Percentiles rank a stretch among this genome's conserved stretches.
Conservation (phyloP, 202 grass and related monocot species). For the Tripidium arundinaceum region DNA sequence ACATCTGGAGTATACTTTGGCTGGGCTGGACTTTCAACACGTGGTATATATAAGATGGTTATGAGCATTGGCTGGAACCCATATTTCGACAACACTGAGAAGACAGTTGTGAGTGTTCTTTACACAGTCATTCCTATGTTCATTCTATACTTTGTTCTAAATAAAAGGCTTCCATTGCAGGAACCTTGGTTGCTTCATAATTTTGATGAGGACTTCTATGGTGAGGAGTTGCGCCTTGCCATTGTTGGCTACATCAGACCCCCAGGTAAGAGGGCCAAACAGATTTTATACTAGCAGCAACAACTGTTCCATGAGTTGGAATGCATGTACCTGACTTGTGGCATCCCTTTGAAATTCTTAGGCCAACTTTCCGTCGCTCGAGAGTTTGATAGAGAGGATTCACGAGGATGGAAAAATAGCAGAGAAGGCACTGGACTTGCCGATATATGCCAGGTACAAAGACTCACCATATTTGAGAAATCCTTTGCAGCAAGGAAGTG, state of each 20-base stretch:
- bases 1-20: slow-evolving; percentile 95
- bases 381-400: slow-evolving; percentile 90
- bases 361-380: slow-evolving; percentile 85
- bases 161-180: slow-evolving; percentile 39
- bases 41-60: slow-evolving; percentile 89
- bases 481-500: slow-evolving; percentile 24
- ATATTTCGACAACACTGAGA: slow-evolving; percentile 89
- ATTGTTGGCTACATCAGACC: slow-evolving; percentile 92
- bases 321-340: slow-evolving; percentile 13
- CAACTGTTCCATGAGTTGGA: neutral
- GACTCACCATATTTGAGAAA: slow-evolving; percentile 57
- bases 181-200: slow-evolving; percentile 97
- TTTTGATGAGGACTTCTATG: slow-evolving; percentile 81
- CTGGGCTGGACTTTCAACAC: slow-evolving; percentile 67
- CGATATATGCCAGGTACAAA: slow-evolving; percentile 56
- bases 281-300: neutral
- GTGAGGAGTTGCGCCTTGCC: slow-evolving; percentile 82
- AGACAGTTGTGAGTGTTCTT: slow-evolving; percentile 67
- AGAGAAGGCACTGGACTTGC: slow-evolving; percentile 73
- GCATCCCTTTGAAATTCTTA: slow-evolving; percentile 25
- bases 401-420: slow-evolving; percentile 84
- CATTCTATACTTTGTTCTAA: slow-evolving; percentile 14
- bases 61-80: slow-evolving; percentile 99
- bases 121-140: slow-evolving; percentile 19
- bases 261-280: slow-evolving; percentile 45